Evolutionary conservation across 352 stramenopile species (phyloP).

Genomic region (Globisporangium cystogenes): DNA sequence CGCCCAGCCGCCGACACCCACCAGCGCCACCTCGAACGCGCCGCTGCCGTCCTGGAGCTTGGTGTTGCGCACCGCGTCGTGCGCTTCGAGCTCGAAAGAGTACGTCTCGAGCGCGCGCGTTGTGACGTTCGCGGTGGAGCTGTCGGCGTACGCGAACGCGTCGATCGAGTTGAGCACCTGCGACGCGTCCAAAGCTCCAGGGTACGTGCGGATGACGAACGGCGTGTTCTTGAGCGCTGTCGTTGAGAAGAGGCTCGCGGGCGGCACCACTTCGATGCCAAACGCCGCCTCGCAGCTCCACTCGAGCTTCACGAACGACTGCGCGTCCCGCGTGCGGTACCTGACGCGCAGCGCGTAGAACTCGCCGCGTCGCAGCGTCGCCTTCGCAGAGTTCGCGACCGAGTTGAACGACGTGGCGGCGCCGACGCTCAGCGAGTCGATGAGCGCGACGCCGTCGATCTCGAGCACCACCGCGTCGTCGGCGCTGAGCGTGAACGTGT

Average conservation of each 20-base stretch:
- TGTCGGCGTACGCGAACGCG: conserved; percentile 23
- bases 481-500: conserved; percentile 75
- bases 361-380: conserved; percentile 18
- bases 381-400: conserved; percentile 4
- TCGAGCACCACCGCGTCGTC: conserved; percentile 79
- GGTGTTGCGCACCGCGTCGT: conserved; percentile 75
- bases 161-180: conserved; percentile 62
- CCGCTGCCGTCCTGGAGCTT: conserved; percentile 83
- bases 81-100: conserved; percentile 77
- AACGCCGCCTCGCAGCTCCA: conserved; percentile 54
- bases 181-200: conserved; percentile 54
- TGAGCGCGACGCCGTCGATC: conserved; percentile 62
- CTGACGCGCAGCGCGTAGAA: conserved; percentile 84
- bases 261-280: conserved; percentile 12
- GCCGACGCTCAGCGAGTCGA: conserved; percentile 35
- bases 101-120: conserved; percentile 39
- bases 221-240: conserved; percentile 41
- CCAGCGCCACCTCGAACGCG: conserved; percentile 76
- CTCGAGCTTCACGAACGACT: conserved; percentile 78
- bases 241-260: conserved; percentile 29
- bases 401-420: conserved; percentile 5
- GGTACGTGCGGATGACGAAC: conserved; percentile 66
- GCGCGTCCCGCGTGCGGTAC: conserved; percentile 77
- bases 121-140: conserved; percentile 12
- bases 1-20: conserved; percentile 84